These are phyloP conservation scores for Saturnispora ahearnii DNA, from an alignment of 805 yeast species.

Conservation along the genomic window DNA sequence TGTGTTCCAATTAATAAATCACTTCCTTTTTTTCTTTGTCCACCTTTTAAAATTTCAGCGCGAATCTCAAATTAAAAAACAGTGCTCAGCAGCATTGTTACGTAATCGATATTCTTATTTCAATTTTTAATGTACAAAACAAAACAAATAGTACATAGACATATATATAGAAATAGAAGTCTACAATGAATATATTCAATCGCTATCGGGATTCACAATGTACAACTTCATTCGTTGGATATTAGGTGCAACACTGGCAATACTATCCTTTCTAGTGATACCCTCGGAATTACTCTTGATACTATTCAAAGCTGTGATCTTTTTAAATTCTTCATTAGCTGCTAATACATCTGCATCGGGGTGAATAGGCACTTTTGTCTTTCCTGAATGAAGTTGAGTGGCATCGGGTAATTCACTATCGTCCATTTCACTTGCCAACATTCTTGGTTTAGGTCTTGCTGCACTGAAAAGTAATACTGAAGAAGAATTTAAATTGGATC, in stretches of 20 bases:
- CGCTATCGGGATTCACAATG: constrained; percentile 52
- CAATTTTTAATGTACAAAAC: not conserved
- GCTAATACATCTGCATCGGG: constrained; percentile 28
- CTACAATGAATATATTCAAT: constrained; percentile 19
- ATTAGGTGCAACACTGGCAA: constrained; percentile 15
- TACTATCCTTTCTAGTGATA: constrained; percentile 17
- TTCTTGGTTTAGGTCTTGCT: constrained; percentile 52
- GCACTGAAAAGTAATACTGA: constrained; percentile 1
- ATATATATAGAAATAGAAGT: not conserved
- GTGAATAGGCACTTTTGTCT: constrained; percentile 24
- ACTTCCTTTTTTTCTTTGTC: not conserved
- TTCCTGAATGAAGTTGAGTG: constrained; percentile 21
- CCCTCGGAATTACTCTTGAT: constrained; percentile 6
- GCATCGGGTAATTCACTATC: constrained; percentile 43
- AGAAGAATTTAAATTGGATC: not conserved
- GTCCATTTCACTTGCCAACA: constrained; percentile 69
- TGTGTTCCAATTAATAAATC: not conserved
- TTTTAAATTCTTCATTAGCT: constrained; percentile 25
- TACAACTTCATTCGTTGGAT: constrained; percentile 25
- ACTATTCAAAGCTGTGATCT: constrained; percentile 6
- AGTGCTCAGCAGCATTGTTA: not conserved
- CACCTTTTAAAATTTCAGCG: not conserved
- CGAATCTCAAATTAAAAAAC: not conserved
- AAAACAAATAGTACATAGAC: not conserved
- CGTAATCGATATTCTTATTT: too few relatives aligned